phyloP scores from a whole-genome alignment of 2,329 filamentous ascomycete species.

The Ophiostoma perfectum region DNA sequence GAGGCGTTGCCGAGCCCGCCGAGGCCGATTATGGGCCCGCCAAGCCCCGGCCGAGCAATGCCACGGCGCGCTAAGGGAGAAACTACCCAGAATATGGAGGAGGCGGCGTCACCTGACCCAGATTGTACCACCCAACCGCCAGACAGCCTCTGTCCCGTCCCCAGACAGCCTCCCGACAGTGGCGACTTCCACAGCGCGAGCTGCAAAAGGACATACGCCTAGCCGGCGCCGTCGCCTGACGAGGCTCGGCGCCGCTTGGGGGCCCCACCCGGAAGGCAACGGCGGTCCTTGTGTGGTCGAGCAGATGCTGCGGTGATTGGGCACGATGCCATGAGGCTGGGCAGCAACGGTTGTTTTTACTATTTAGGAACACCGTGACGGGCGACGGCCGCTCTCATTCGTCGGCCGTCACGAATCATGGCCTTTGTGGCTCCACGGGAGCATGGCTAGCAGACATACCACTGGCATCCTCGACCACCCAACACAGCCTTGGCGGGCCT shows the following conservation, averaged over 20 bases:
- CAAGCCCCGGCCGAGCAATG: conserved; percentile 13
- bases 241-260: conserved; percentile 19
- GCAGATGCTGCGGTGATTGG: neutral
- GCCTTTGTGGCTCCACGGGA: neutral
- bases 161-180: neutral
- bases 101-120: conserved; percentile 5
- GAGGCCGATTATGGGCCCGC: neutral
- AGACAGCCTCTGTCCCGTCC: no score
- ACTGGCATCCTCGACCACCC: neutral
- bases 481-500: conserved; percentile 14
- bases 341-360: conserved; percentile 1
- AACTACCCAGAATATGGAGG: neutral
- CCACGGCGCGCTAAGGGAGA: conserved; percentile 9
- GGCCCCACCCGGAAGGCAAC: conserved; percentile 4
- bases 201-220: neutral
- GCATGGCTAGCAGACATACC: neutral
- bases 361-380: neutral
- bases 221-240: conserved; percentile 13
- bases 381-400: neutral
- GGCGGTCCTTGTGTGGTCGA: neutral
- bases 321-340: neutral
- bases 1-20: neutral
- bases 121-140: no score
- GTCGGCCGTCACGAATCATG: neutral
- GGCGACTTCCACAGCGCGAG: neutral